A percentile compares a stretch with the other conserved stretches of the same genome.
phyloP scores from a whole-genome alignment of 495 filamentous ascomycete genomes.

The Podospora didyma region DNA sequence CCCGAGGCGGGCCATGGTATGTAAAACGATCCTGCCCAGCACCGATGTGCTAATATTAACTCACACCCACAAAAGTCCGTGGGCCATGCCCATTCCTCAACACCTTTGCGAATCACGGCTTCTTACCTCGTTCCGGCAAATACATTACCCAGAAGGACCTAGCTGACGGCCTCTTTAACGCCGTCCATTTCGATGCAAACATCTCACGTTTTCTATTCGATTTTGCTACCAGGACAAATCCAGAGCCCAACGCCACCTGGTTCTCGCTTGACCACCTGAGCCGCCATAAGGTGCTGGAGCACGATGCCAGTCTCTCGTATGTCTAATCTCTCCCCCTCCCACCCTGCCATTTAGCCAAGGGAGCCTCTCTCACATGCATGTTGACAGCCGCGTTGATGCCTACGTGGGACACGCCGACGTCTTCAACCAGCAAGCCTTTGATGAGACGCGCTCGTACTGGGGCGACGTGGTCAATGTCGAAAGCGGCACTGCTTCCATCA shows the following conservation, averaged over 20 bases:
- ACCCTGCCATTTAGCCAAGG: not conserved
- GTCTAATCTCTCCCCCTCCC: slow-evolving; percentile 2
- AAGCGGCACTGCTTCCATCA: slow-evolving; percentile 39
- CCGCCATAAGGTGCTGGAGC: slow-evolving; percentile 44
- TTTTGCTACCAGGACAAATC: slow-evolving; percentile 40
- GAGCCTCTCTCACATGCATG: slow-evolving; percentile 1
- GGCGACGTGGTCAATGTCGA: slow-evolving; percentile 30
- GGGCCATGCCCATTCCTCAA: slow-evolving; percentile 37
- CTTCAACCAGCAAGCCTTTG: slow-evolving; percentile 43
- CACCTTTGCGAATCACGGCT: slow-evolving; percentile 29
- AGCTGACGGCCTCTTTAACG: slow-evolving; percentile 20
- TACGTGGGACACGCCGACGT: slow-evolving; percentile 42
- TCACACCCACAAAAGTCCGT: slow-evolving; percentile 20
- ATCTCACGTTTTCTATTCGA: slow-evolving; percentile 39
- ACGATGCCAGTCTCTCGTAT: slow-evolving; percentile 42
- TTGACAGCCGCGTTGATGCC: slow-evolving; percentile 35
- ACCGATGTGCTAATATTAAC: not conserved
- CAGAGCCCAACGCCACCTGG: slow-evolving; percentile 45
- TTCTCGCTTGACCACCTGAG: slow-evolving; percentile 45
- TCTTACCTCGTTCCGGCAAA: slow-evolving; percentile 26
- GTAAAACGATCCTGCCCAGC: not conserved
- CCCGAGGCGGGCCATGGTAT: slow-evolving; percentile 8
- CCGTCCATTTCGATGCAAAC: slow-evolving; percentile 29
- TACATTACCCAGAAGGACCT: slow-evolving; percentile 27
- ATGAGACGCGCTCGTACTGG: slow-evolving; percentile 35